Evolutionary conservation across 306 rosid genomes (phyloP), one percentile per base, ranked within the genome.

Genomic region (Abrus pulchellus): DNA sequence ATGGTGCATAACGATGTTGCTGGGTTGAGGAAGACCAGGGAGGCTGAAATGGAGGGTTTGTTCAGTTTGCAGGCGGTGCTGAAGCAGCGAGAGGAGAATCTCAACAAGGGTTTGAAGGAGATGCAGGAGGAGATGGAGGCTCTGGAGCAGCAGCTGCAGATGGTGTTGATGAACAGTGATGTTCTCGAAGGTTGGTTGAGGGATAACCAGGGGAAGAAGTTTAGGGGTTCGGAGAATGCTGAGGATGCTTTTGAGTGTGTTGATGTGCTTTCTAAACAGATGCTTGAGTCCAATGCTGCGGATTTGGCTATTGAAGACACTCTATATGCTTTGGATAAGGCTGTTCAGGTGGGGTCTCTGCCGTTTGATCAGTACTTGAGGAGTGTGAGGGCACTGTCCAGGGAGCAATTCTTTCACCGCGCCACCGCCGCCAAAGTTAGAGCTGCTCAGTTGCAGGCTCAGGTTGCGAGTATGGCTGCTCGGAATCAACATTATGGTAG

Each of bases 101-200:
- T 94, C 1, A 72, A 78, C 40, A 76, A 66, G 28, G 98, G 97
- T 4, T 34, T 90, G 90, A 87, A 66, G 80, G 98, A 89, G 78
- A 90, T 94, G 98, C 83, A 74, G 77, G 94, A 82, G 29, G 99
- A 93, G 89, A 93, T 75, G 88, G 99, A 93, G 80, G 90, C 83
- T 3, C 74, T 96, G 85, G 99, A 96, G 90, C 98, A 89, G 90
- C 94, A 92, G 36, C 28, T 96, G 79, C 99, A 96, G 91, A 90
- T 90, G 87, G 90, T 93, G 62, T 76, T 96, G 91, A 93, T 92
- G 97, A 92, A 96, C 50, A 55, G 86, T 1, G 99, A 93, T 72
- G 86, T 93, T 57, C 45, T 93, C 30, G 98, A 96, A 34, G 89
- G 76, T 6, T 96, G 99, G 99, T 43, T 90, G 85, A 89, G 87